These are phyloP conservation scores for Isatis lusitanica DNA, from an alignment of 441 rosid genomes.

Conservation along the genomic window DNA sequence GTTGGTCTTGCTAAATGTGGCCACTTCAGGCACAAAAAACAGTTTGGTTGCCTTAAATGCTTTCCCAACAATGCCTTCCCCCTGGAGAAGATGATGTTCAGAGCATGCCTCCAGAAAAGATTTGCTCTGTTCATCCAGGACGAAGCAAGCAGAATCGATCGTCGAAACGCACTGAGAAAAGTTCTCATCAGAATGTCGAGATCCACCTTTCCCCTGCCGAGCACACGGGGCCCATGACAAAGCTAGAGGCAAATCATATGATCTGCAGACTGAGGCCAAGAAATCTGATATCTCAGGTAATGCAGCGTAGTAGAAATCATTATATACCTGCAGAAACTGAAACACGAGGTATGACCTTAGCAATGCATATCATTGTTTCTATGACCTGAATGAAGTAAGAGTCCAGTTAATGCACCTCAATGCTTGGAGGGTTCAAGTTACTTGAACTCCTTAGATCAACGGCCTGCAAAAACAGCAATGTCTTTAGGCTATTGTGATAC, in stretches of 20 bases:
- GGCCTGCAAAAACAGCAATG: slow-evolving; percentile 53
- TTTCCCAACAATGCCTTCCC: slow-evolving; percentile 76
- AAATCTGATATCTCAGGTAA: slow-evolving; percentile 60
- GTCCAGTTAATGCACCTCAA: slow-evolving; percentile 46
- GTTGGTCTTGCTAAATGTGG: slow-evolving; percentile 54
- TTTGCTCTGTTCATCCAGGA: slow-evolving; percentile 44
- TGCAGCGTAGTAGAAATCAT: slow-evolving; percentile 52
- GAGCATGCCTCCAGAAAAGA: slow-evolving; percentile 76
- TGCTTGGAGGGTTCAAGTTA: slow-evolving; percentile 51
- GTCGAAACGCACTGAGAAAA: slow-evolving; percentile 62
- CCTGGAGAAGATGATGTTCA: slow-evolving; percentile 67
- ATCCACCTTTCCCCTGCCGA: slow-evolving; percentile 64
- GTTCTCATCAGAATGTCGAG: slow-evolving; percentile 69
- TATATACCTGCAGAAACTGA: slow-evolving; percentile 53
- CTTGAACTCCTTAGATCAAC: slow-evolving; percentile 74
- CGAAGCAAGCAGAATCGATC: slow-evolving; percentile 71
- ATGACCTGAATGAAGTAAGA: slow-evolving; percentile 4
- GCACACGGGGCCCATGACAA: slow-evolving; percentile 84
- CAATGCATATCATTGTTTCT: slow-evolving; percentile 11
- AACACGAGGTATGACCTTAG: slow-evolving; percentile 29
- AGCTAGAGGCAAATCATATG: slow-evolving; percentile 65
- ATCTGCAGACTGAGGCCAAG: slow-evolving; percentile 61
- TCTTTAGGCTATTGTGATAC: slow-evolving; percentile 1
- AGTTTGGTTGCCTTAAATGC: slow-evolving; percentile 55
- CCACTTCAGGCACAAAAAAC: slow-evolving; percentile 57